These are phyloP conservation scores for Wallacemonas rigidus DNA, from an alignment of 208 protist species.

Conservation along the genomic window DNA sequence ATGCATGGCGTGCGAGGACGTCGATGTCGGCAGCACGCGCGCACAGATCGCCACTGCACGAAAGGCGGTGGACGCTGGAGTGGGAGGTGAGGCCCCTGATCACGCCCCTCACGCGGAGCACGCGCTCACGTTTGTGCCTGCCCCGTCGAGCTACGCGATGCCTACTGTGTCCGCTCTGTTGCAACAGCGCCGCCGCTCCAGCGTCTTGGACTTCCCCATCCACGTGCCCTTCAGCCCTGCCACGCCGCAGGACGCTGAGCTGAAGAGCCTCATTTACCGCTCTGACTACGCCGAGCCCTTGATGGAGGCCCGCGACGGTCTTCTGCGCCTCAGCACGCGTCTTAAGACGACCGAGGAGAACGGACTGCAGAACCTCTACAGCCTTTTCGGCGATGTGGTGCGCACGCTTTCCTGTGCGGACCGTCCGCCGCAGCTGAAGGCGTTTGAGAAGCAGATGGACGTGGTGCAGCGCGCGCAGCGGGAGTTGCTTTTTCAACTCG, in stretches of 20 bases:
- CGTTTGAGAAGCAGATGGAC: constrained; percentile 55
- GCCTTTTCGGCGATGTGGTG: constrained; percentile 25
- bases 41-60: background rate
- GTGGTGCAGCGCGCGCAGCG: constrained; percentile 53
- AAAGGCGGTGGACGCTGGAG: background rate
- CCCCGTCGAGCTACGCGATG: constrained; percentile 21
- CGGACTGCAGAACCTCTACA: constrained; percentile 43
- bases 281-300: constrained; percentile 48
- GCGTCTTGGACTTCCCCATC: constrained; percentile 30
- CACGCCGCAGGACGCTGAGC: constrained; percentile 39
- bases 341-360: constrained; percentile 50
- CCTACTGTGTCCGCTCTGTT: constrained; percentile 22
- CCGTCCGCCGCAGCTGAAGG: constrained; percentile 15
- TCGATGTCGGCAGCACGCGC: background rate
- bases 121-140: background rate
- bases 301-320: constrained; percentile 33
- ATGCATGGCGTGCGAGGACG: constrained; percentile 52
- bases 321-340: constrained; percentile 49
- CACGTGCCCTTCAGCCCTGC: constrained; percentile 50
- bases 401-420: background rate
- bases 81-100: background rate
- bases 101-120: background rate
- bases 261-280: constrained; percentile 47
- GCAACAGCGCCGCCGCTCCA: background rate
- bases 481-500: constrained; percentile 50